Percentiles rank a stretch among this genome's conserved stretches.
Evolutionary conservation across 768 basidiomycete species (phyloP).

Genomic region (Xerocomus brunneocitrinus): DNA sequence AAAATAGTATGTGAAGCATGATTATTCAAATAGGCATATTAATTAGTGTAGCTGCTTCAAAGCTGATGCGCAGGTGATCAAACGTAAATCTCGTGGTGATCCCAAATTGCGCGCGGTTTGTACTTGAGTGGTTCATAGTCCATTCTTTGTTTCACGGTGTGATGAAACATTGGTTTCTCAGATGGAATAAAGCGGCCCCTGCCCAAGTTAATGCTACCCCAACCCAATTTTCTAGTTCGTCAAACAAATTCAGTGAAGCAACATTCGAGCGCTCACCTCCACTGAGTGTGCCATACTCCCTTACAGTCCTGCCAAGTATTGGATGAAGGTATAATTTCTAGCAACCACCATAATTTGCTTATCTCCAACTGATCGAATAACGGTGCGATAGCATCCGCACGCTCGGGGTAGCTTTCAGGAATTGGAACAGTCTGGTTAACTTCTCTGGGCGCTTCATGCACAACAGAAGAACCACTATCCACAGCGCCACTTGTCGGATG

Average conservation of each 20-base stretch:
- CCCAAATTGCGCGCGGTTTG: conserved; percentile 53
- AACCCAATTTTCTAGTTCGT: not conserved
- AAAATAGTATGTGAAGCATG: not conserved
- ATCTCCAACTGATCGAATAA: conserved; percentile 49
- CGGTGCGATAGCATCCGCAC: conserved; percentile 40
- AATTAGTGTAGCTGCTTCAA: not conserved
- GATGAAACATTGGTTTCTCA: conserved; percentile 53
- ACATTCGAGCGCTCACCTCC: conserved; percentile 42
- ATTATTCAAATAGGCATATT: not conserved
- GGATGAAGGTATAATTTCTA: conserved; percentile 58
- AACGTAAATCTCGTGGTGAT: conserved; percentile 42
- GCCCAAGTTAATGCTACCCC: conserved; percentile 43
- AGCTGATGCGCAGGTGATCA: conserved; percentile 1
- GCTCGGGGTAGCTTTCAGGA: conserved; percentile 9
- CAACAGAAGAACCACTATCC: not conserved
- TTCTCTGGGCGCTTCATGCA: not conserved
- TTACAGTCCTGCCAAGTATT: conserved; percentile 53
- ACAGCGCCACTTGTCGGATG: not conserved
- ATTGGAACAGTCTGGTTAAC: not conserved
- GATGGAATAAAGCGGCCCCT: conserved; percentile 49
- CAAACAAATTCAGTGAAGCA: not conserved
- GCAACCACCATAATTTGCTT: conserved; percentile 58
- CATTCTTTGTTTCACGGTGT: conserved; percentile 59
- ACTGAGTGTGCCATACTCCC: conserved; percentile 50
- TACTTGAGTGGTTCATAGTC: conserved; percentile 45